Evolutionary conservation across 441 rosid genomes (phyloP), one percentile per base, ranked within the genome.

Genomic region (Rhodomyrtus psidioides): DNA sequence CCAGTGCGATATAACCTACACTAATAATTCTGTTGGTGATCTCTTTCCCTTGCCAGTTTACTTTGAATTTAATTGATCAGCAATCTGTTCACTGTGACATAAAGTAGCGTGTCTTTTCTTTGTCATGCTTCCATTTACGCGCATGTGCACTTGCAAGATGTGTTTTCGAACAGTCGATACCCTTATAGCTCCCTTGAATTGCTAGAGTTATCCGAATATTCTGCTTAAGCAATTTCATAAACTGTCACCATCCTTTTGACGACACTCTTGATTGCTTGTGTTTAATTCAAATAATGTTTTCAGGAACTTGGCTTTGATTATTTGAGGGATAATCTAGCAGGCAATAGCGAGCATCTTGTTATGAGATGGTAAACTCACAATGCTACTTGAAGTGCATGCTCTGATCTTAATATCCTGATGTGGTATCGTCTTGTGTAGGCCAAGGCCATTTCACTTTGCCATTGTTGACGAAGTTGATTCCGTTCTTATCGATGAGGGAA

Each of bases 281-380:
- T 9, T 12, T 81, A 30, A 82, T 51, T 44, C 82, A 51, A 23
- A 16, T 82, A 82, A 89, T 91, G 70, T 86, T 54, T 59, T 86
- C 91, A 97, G 98, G 99, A 97, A 89, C 98, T 97, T 91, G 99
- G 99, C 86, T 97, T 97, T 93, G 99, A 97, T 94, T 97, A 97
- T 92, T 92, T 97, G 82, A 97, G 99, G 53, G 99, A 97, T 88
- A 97, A 97, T 90, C 98, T 97, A 89, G 94, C 98, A 84, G 92
- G 92, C 88, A 95, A 91, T 62, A 89, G 92, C 85, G 97, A 92
- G 83, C 95, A 96, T 88, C 98, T 97, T 91, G 99, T 97, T 54
- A 96, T 96, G 99, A 94, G 97, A 97, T 97, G 99, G 99, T 96
- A 94, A 21, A 86, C 70, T 85, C 81, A 53, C 79, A 76, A 57